Conservation (phyloP, 169 alveolate genomes). For the Neospora caninum region DNA sequence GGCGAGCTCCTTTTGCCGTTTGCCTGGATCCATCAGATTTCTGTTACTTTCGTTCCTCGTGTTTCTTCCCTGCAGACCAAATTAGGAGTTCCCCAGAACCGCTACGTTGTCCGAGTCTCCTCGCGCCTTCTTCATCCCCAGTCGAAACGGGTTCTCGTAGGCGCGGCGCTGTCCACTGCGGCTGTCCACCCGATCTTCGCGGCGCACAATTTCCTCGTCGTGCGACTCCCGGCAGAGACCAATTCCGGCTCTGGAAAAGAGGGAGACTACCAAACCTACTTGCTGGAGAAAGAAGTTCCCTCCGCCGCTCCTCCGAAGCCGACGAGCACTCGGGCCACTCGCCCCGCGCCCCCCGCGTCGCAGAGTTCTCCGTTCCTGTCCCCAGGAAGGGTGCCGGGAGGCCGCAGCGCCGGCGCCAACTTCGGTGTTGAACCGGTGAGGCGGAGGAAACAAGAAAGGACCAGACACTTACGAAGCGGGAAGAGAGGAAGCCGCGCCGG, state of each 20-base stretch:
- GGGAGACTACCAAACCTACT: not conserved
- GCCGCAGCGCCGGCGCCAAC: too few species aligned
- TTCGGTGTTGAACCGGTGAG: too few species aligned
- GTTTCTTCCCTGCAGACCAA: not conserved
- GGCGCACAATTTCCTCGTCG: not conserved
- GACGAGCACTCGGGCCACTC: too few species aligned
- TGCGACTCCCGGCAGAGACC: conserved; percentile 24
- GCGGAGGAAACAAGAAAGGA: too few species aligned
- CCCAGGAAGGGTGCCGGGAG: too few species aligned
- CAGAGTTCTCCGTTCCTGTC: too few species aligned
- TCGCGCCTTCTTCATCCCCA: conserved; percentile 4
- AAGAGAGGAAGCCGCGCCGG: too few species aligned
- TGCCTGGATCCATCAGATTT: too few species aligned
- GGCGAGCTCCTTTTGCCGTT: too few species aligned
- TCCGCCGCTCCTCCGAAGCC: not conserved
- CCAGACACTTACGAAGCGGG: too few species aligned
- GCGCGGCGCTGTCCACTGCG: conserved; percentile 20
- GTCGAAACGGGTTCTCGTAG: not conserved
- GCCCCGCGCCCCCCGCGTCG: too few species aligned
- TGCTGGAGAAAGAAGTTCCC: not conserved
- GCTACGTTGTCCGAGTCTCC: conserved; percentile 19
- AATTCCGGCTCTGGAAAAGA: not conserved
- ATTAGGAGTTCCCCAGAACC: not conserved
- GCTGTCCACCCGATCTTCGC: conserved; percentile 38
- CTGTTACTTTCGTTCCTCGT: not conserved